Evolutionary conservation across 2,329 filamentous ascomycete genomes (phyloP).

Genomic region (Pestalotiopsis sp.): DNA sequence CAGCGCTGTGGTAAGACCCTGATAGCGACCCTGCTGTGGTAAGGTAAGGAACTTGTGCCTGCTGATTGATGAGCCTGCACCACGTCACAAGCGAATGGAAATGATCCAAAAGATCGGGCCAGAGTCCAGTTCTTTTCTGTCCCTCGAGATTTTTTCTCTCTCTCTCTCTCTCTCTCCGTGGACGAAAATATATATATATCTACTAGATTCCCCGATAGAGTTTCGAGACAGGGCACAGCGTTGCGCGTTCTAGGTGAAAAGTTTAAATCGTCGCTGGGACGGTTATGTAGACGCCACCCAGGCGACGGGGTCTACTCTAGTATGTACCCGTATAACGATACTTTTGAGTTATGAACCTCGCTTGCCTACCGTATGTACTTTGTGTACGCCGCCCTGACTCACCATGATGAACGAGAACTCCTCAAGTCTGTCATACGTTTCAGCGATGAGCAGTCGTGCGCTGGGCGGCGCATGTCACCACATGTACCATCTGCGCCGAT

Average conservation of each 20-base stretch:
- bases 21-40: slow-evolving; percentile 3
- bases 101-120: neutral
- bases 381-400: neutral
- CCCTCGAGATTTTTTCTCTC: neutral
- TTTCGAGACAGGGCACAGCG: neutral
- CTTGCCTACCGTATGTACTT: neutral
- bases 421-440: neutral
- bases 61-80: neutral
- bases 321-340: too few species aligned
- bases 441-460: neutral
- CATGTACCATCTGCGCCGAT: too few species aligned
- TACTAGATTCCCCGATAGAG: neutral
- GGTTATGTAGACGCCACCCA: neutral
- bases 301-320: too few species aligned
- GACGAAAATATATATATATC: neutral
- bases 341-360: neutral
- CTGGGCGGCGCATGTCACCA: neutral
- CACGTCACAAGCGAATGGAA: neutral
- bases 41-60: neutral
- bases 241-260: neutral
- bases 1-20: slow-evolving; percentile 7
- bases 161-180: too few species aligned
- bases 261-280: neutral
- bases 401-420: neutral
- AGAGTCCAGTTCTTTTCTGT: neutral